Evolutionary conservation across 768 basidiomycete species (phyloP), one percentile per base, ranked within the genome.

Genomic region (Piloderma croceum): DNA sequence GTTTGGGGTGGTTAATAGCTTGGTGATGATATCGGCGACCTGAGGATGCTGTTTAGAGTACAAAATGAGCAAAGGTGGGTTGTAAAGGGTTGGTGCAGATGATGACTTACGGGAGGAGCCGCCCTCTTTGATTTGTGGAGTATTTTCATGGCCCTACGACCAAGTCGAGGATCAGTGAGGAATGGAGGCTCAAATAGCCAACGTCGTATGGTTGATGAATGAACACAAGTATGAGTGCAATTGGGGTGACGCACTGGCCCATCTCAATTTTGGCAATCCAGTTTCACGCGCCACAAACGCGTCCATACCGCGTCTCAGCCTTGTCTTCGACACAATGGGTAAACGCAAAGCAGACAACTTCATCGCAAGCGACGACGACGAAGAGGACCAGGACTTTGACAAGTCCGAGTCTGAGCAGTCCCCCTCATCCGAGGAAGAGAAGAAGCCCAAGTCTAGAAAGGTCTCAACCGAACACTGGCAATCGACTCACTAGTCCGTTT

Each of bases 101-200:
- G 34, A 34, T 17, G 38, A 71, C 80, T 61, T 58, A 89, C 89
- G 52, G 86, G 87, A 52, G 83, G 74, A 48, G 76, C 73, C 54
- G 77, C 77, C 69, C 80, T 83, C 79, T 86, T 90, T 36, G 85
- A 77, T 71, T 84, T 84, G 63, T 82, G 82, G 54, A 79, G 71
- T 65, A 92, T 90, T 78, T 84, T 90, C 90, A 92, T 92, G 54
- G 64, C 73, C n/a, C 76, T 74, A 67, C 69, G 73, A 70, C 63
- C 45, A 63, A 52, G 64, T 69, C 72, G 65, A 57, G 41, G 37
- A 50, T 34, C 43, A 45, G 24, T 25, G 23, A 18, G 39, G 34
- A n/a, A n/a, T n/a, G n/a, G n/a, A n/a, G n/a, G n/a, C n/a, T n/a
- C n/a, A n/a, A n/a, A n/a, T n/a, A n/a, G n/a, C n/a, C n/a, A n/a